Base-by-base conservation (phyloP, 78 protist species). In the Dictyostelium brefeldianum region DNA sequence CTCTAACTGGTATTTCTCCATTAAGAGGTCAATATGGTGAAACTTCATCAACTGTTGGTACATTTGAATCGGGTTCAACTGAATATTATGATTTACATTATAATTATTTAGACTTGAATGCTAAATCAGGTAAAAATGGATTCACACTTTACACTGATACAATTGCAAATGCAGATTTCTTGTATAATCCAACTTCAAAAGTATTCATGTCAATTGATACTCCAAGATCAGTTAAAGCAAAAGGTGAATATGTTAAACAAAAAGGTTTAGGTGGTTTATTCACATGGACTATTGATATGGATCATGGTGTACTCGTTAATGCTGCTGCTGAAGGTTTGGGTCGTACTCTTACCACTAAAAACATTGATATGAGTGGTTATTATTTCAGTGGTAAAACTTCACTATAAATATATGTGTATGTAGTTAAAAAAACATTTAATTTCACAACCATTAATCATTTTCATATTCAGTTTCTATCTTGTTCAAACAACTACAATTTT, bases 41-140 rank as follows among this genome's bases (percentile, higher is more conserved):
- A 29, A n/a, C n/a, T n/a, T 14, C 18, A 25, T 17, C 57, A 46
- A 50, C 11, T 9, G 7, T 51, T 20, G 80, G 80, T 11, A 48
- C 54, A 20, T 74, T 74, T 51, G 41, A 74, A n/a, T 8, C 14
- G 0, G 80, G 80, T 46, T 56, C 22, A 8, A 43, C 80, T 22
- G 62, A 46, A n/a, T 48, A 74, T 14, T 17, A 36, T 6, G 80
- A 74, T 25, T 29, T 74, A n/a, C 27, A 50, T 5, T 6, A 22
- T 11, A 74, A 74, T 27, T 74, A 74, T 51, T 46, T 74, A 51
- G 80, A 74, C 62, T 74, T 48, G 18, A 51, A 74, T 22, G 1
- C 7, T n/a, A 7, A 74, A 74, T 4, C 56, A 0, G 80, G 80
- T 7, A 74, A 51, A 74, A 74, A 74, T 50, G 69, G 69, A 7